Percentiles rank a stretch among this genome's conserved stretches.
Evolutionary conservation across 2,329 filamentous ascomycete genomes (phyloP).

Genomic region (Talaromyces albobiverticillius): DNA sequence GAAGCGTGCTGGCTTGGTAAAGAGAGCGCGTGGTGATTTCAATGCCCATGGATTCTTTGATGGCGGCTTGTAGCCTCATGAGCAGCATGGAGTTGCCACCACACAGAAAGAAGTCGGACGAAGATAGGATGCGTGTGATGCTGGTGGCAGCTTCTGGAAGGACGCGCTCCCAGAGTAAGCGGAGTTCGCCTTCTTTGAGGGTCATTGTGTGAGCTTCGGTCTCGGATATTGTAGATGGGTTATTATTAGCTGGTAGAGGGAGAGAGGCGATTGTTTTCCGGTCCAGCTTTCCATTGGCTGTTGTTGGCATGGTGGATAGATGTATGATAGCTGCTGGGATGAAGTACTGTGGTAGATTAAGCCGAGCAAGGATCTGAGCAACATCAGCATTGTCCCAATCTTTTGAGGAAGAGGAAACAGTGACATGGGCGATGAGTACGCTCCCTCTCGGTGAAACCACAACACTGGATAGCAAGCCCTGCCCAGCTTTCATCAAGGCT

Average conservation of each 20-base stretch:
- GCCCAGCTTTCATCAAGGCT: slow-evolving; percentile 21
- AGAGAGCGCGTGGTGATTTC: slow-evolving; percentile 22
- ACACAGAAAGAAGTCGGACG: slow-evolving; percentile 31
- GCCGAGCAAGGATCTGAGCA: slow-evolving; percentile 27
- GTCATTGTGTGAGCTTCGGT: slow-evolving; percentile 13
- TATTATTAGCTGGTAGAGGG: slow-evolving; percentile 14
- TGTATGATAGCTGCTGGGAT: slow-evolving; percentile 27
- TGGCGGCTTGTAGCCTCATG: background rate
- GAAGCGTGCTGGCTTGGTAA: slow-evolving; percentile 21
- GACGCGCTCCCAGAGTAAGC: slow-evolving; percentile 21
- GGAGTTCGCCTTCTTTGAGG: slow-evolving; percentile 18
- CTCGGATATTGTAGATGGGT: too few species aligned
- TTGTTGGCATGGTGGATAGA: slow-evolving; percentile 26
- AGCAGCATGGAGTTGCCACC: slow-evolving; percentile 36
- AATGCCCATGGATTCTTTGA: slow-evolving; percentile 24
- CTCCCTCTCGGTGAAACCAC: background rate
- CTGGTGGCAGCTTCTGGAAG: background rate
- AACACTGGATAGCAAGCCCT: slow-evolving; percentile 25
- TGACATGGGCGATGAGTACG: background rate
- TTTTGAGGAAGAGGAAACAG: background rate
- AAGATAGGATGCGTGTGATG: background rate
- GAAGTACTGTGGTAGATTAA: slow-evolving; percentile 38
- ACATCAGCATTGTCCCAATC: background rate
- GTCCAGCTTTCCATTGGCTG: slow-evolving; percentile 28
- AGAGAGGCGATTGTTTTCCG: slow-evolving; percentile 18